Percentiles rank a stretch among this genome's conserved stretches.
Evolutionary conservation across 2,329 filamentous ascomycete genomes (phyloP).

Genomic region (Calonectria honghensis): DNA sequence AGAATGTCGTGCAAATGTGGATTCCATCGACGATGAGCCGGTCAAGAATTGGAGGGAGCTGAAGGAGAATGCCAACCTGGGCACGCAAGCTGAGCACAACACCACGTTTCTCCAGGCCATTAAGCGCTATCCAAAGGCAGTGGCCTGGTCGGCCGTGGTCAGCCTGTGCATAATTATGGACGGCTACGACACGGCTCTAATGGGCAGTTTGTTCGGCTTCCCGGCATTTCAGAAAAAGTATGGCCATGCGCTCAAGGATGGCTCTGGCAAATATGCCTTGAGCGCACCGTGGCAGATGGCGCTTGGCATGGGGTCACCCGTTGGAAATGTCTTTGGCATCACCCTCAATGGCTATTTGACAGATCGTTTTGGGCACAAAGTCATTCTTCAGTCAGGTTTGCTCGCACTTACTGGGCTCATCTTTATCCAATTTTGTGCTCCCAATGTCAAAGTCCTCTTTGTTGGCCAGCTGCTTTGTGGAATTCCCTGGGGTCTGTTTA

Average conservation of each 20-base stretch:
- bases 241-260: slow-evolving; percentile 40
- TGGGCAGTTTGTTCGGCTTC: slow-evolving; percentile 59
- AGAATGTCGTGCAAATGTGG: not conserved
- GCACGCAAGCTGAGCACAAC: slow-evolving; percentile 11
- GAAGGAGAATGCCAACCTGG: slow-evolving; percentile 1
- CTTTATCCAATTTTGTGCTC: slow-evolving; percentile 51
- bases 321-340: slow-evolving; percentile 61
- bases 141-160: slow-evolving; percentile 25
- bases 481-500: slow-evolving; percentile 63
- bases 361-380: slow-evolving; percentile 57
- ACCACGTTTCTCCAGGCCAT: slow-evolving; percentile 10
- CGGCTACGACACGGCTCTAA: slow-evolving; percentile 56
- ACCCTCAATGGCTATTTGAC: slow-evolving; percentile 46
- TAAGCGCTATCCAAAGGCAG: slow-evolving; percentile 19
- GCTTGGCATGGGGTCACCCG: slow-evolving; percentile 63
- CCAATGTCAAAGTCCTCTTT: slow-evolving; percentile 62
- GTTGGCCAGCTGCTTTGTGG: slow-evolving; percentile 65
- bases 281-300: slow-evolving; percentile 68
- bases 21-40: not conserved
- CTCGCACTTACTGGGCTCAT: slow-evolving; percentile 56
- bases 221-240: slow-evolving; percentile 58
- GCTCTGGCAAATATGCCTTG: slow-evolving; percentile 57
- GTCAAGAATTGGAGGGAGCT: slow-evolving; percentile 8
- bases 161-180: slow-evolving; percentile 62
- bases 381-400: slow-evolving; percentile 71